These are phyloP conservation scores for Basipetospora sp. DNA, from an alignment of 2,329 filamentous ascomycete genomes.

Conservation along the genomic window DNA sequence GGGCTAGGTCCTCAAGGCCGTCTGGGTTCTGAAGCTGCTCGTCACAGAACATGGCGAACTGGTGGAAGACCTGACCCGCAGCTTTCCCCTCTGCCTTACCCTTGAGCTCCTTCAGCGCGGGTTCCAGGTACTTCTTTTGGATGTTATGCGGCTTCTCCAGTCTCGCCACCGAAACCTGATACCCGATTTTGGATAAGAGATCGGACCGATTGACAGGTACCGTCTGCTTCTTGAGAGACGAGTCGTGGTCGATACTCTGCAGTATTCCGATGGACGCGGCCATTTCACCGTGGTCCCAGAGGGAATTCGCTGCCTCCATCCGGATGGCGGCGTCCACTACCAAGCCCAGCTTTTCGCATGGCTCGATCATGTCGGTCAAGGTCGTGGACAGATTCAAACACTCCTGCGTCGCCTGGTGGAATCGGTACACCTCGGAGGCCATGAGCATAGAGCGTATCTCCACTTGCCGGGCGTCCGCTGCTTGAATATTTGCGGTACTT, in stretches of 20 bases:
- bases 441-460: conserved; percentile 66
- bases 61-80: conserved; percentile 79
- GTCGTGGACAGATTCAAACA: conserved; percentile 74
- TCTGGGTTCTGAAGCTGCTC: conserved; percentile 81
- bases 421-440: conserved; percentile 60
- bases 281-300: conserved; percentile 91
- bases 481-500: conserved; percentile 43
- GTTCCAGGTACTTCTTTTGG: conserved; percentile 69
- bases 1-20: conserved; percentile 66
- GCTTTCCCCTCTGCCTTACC: conserved; percentile 53
- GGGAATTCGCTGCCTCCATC: conserved; percentile 71
- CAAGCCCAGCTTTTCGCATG: conserved; percentile 57
- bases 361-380: conserved; percentile 59
- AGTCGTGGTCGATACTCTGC: conserved; percentile 49
- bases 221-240: conserved; percentile 50
- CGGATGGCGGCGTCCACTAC: conserved; percentile 62
- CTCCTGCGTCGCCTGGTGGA: conserved; percentile 71
- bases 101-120: conserved; percentile 68
- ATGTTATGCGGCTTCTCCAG: conserved; percentile 85
- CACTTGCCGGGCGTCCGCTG: conserved; percentile 49
- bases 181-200: conserved; percentile 71
- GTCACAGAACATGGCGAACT: conserved; percentile 91
- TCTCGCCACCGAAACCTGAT: conserved; percentile 76
- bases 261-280: conserved; percentile 79
- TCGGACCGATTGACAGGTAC: conserved; percentile 62